Percentiles rank a stretch among this genome's conserved stretches.
Evolutionary conservation across 352 stramenopile genomes (phyloP).

Genomic region (Globisporangium ultimum): DNA sequence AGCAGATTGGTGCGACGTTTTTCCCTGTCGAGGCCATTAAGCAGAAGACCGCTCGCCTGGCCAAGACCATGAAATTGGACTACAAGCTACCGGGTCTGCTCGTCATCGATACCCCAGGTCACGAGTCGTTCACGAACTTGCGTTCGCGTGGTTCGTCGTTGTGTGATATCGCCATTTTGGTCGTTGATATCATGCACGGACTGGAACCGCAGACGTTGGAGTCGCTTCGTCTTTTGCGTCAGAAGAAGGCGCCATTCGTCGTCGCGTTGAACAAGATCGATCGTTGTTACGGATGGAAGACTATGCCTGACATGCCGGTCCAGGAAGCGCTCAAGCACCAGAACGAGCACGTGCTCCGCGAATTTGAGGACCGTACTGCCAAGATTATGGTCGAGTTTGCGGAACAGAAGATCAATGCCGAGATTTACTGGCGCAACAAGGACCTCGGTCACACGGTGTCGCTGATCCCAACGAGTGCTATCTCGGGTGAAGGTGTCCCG

Average conservation of each 20-base stretch:
- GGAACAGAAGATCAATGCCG: slow-evolving; percentile 97
- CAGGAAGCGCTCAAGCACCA: slow-evolving; percentile 88
- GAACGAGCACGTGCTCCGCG: slow-evolving; percentile 92
- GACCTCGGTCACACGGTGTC: slow-evolving; percentile 95
- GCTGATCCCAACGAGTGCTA: slow-evolving; percentile 97
- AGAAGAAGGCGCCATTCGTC: slow-evolving; percentile 97
- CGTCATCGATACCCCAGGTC: slow-evolving; percentile 99
- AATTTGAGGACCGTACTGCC: slow-evolving; percentile 94
- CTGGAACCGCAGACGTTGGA: slow-evolving; percentile 99
- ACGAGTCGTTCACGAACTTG: slow-evolving; percentile 99
- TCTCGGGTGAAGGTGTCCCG: slow-evolving; percentile 98
- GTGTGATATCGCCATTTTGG: slow-evolving; percentile 99
- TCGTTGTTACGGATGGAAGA: slow-evolving; percentile 98
- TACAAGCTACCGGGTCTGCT: slow-evolving; percentile 91
- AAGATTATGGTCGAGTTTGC: slow-evolving; percentile 95
- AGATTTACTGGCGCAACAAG: slow-evolving; percentile 99
- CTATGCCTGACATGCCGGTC: slow-evolving; percentile 92
- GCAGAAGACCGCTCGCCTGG: slow-evolving; percentile 81
- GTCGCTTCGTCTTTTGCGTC: slow-evolving; percentile 95
- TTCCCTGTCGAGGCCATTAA: slow-evolving; percentile 92
- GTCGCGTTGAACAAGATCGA: slow-evolving; percentile 99
- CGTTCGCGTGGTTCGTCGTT: slow-evolving; percentile 95
- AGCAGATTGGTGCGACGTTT: slow-evolving; percentile 97
- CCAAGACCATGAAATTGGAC: slow-evolving; percentile 78
- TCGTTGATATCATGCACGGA: slow-evolving; percentile 99